Percentiles rank a stretch among this genome's conserved stretches.
Evolutionary conservation across 768 basidiomycete genomes (phyloP).

Genomic region (Clavaria fumosa): DNA sequence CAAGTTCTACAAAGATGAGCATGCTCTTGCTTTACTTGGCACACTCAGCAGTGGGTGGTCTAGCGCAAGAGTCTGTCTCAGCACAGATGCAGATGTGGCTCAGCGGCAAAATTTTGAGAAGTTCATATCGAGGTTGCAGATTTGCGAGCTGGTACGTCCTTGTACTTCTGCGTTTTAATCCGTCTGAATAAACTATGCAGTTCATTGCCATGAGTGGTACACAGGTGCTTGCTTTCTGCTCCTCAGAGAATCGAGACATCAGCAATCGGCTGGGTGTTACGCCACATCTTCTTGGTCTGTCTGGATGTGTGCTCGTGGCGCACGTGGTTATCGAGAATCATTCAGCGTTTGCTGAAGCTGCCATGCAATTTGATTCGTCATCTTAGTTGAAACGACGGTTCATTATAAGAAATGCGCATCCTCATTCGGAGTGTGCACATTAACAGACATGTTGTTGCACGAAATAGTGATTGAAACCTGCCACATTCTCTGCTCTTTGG

Average conservation of each 20-base stretch:
- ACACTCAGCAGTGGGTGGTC: conserved; percentile 36
- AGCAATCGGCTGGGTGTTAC: conserved; percentile 37
- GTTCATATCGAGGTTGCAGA: conserved; percentile 33
- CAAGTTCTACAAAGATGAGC: conserved; percentile 38
- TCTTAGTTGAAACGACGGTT: conserved; percentile 19
- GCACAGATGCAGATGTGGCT: conserved; percentile 23
- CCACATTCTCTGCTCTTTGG: too few species aligned
- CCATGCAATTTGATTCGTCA: conserved; percentile 25
- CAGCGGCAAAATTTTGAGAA: conserved; percentile 32
- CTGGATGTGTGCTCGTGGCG: conserved; percentile 33
- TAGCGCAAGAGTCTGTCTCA: conserved; percentile 30
- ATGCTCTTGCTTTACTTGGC: conserved; percentile 35
- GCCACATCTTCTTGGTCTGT: conserved; percentile 26
- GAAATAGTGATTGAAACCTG: too few species aligned
- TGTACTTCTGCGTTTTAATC: not conserved
- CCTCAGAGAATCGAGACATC: conserved; percentile 32
- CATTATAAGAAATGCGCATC: too few species aligned
- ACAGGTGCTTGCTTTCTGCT: conserved; percentile 43
- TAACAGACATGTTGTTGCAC: too few species aligned
- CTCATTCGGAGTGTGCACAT: too few species aligned
- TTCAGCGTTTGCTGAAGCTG: conserved; percentile 41
- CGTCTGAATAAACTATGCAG: conserved; percentile 18
- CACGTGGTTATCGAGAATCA: conserved; percentile 44
- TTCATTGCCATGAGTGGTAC: conserved; percentile 39
- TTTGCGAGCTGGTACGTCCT: conserved; percentile 36